These are phyloP conservation scores for Euphrasia arctica DNA, from an alignment of 305 asterid species.

Conservation along the genomic window DNA sequence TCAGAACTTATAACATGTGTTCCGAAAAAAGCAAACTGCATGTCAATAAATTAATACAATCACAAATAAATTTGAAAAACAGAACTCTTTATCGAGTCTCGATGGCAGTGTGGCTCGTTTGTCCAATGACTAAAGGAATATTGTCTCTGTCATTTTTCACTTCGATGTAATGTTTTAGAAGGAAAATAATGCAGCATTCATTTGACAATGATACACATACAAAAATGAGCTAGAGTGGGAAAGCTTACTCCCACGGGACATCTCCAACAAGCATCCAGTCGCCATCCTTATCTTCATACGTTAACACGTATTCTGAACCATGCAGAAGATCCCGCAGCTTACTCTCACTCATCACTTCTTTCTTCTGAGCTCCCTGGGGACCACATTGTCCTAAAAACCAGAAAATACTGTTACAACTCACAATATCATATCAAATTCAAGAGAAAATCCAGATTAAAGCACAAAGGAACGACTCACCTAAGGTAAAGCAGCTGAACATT, in stretches of 20 bases:
- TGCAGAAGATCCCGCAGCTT: conserved; percentile 52
- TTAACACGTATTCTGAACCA: conserved; percentile 64
- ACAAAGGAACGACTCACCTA: conserved; percentile 40
- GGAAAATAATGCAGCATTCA: neutral
- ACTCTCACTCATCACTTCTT: conserved; percentile 50
- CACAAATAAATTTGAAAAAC: neutral
- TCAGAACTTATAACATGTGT: neutral
- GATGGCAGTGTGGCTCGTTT: neutral
- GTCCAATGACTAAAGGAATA: too few species aligned
- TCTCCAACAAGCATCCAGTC: conserved; percentile 79
- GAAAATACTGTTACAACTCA: conserved; percentile 12
- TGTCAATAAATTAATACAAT: neutral
- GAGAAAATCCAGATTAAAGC: neutral
- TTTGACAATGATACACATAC: neutral
- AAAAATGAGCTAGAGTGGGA: neutral
- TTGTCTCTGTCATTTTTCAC: neutral
- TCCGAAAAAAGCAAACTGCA: neutral
- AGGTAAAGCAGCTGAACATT: conserved; percentile 71
- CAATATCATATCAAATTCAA: neutral
- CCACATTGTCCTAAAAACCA: conserved; percentile 46
- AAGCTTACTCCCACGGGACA: conserved; percentile 74
- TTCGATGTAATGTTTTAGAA: neutral
- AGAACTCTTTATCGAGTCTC: neutral
- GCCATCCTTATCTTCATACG: conserved; percentile 65
- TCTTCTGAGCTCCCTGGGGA: conserved; percentile 40